phyloP scores from a whole-genome alignment of 108 stramenopile genomes.

The Cyclostephanos invisitatus region DNA sequence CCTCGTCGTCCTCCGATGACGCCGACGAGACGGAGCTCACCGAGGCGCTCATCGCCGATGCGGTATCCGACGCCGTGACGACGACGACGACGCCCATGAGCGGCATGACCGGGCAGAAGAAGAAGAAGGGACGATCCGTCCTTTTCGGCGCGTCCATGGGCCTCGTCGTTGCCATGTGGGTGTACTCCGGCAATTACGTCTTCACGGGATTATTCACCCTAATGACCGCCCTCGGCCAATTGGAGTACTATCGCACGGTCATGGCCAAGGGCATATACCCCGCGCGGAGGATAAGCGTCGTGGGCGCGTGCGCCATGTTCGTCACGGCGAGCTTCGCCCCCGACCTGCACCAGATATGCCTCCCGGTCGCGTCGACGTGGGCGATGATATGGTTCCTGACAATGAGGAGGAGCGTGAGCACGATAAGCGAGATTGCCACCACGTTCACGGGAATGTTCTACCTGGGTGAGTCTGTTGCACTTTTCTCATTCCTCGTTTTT shows the following conservation, averaged over 20 bases:
- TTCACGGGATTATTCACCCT: constrained; percentile 90
- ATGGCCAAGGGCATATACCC: constrained; percentile 92
- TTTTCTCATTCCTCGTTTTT: not conserved
- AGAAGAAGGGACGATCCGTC: constrained; percentile 62
- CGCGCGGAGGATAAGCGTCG: constrained; percentile 86
- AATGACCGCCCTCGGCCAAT: constrained; percentile 87
- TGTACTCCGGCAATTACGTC: constrained; percentile 90
- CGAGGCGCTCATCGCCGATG: constrained; percentile 2
- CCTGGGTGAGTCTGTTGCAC: constrained; percentile 48
- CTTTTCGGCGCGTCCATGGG: constrained; percentile 89
- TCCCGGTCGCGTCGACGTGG: constrained; percentile 71
- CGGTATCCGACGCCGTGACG: not conserved
- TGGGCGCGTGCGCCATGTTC: constrained; percentile 87
- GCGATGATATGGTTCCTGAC: constrained; percentile 95
- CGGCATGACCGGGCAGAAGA: constrained; percentile 17
- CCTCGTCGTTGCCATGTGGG: constrained; percentile 82
- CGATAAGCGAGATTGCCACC: constrained; percentile 93
- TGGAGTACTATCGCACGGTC: constrained; percentile 97
- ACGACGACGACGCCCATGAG: not conserved
- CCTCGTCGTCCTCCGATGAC: not conserved
- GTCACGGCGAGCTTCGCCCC: constrained; percentile 82
- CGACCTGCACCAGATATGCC: constrained; percentile 76
- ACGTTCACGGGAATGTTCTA: constrained; percentile 98
- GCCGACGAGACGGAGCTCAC: constrained; percentile 21
- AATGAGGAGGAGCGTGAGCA: constrained; percentile 66